These are phyloP conservation scores for Trypanosoma rangeli DNA, from an alignment of 208 protist genomes.

Conservation along the genomic window DNA sequence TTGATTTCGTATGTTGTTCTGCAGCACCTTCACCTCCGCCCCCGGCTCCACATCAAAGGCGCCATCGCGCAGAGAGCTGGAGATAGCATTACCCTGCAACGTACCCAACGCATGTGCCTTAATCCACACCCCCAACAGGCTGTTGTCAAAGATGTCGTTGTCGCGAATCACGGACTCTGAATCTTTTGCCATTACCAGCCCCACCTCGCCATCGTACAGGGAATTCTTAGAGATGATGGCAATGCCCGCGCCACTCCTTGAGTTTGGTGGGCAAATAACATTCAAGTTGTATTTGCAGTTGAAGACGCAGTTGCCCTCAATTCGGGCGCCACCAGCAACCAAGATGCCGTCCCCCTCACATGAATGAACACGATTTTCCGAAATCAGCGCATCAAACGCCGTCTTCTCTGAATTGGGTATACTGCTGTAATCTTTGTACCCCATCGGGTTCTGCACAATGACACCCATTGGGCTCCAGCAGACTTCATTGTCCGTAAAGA, in stretches of 20 bases:
- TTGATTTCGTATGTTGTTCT: constrained; percentile 83
- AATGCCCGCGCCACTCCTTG: neutral
- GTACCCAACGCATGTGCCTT: constrained; percentile 38
- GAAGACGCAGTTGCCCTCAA: constrained; percentile 65
- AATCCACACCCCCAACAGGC: constrained; percentile 45
- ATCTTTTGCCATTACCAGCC: constrained; percentile 51
- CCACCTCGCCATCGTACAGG: constrained; percentile 68
- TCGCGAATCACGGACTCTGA: constrained; percentile 30
- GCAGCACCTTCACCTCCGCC: constrained; percentile 42
- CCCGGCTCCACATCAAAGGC: constrained; percentile 61
- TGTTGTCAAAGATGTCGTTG: constrained; percentile 89
- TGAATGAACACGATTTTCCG: constrained; percentile 55
- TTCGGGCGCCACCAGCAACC: constrained; percentile 43
- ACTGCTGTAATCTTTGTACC: constrained; percentile 63
- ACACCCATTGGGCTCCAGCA: constrained; percentile 46
- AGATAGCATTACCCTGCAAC: constrained; percentile 77
- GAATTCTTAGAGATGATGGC: constrained; percentile 30
- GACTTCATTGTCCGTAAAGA: constrained; percentile 70
- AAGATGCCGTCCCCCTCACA: constrained; percentile 62
- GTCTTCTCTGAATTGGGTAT: constrained; percentile 46
- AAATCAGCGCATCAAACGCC: constrained; percentile 37
- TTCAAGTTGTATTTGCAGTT: constrained; percentile 66
- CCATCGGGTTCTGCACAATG: constrained; percentile 42
- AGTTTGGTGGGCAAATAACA: constrained; percentile 30
- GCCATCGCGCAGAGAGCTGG: constrained; percentile 51